Evolutionary conservation across 495 filamentous ascomycete genomes (phyloP).

Genomic region (Talaromyces ruber): DNA sequence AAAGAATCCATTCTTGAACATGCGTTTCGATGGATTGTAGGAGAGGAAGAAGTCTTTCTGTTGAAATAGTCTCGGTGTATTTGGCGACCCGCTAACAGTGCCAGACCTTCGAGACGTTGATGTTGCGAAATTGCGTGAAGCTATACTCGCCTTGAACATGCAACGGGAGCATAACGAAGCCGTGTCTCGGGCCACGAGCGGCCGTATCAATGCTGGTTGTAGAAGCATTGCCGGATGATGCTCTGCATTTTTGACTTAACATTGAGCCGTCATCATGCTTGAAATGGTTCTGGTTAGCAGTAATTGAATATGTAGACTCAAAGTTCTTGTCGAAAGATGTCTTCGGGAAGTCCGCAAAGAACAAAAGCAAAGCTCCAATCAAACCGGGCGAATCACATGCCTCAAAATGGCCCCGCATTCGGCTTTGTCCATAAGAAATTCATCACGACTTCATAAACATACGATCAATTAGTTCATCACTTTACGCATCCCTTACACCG

Average conservation of each 20-base stretch:
- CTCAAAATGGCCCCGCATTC: not conserved
- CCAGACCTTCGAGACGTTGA: conserved; percentile 23
- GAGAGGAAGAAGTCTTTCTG: conserved; percentile 37
- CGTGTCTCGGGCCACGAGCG: conserved; percentile 22
- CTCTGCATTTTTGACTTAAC: not conserved
- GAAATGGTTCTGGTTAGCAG: not conserved
- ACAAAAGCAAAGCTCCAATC: not conserved
- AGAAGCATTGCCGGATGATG: conserved; percentile 30
- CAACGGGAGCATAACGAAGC: conserved; percentile 24
- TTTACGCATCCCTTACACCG: not conserved
- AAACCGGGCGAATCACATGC: not conserved
- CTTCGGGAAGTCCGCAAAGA: conserved; percentile 2
- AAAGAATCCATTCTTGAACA: conserved; percentile 17
- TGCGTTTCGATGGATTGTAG: conserved; percentile 16
- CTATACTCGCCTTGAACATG: conserved; percentile 13
- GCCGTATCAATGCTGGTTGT: conserved; percentile 30
- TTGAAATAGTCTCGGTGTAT: conserved; percentile 17
- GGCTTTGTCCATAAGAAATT: not conserved
- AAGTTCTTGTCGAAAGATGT: not conserved
- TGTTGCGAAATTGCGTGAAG: conserved; percentile 22
- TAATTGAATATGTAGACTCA: not conserved
- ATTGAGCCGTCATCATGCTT: not conserved
- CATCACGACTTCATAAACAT: not conserved
- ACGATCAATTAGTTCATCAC: not conserved
- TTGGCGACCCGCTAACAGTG: conserved; percentile 18